These are phyloP conservation scores for Cryptosporidium tyzzeri DNA, from an alignment of 169 alveolate genomes.

Conservation along the genomic window DNA sequence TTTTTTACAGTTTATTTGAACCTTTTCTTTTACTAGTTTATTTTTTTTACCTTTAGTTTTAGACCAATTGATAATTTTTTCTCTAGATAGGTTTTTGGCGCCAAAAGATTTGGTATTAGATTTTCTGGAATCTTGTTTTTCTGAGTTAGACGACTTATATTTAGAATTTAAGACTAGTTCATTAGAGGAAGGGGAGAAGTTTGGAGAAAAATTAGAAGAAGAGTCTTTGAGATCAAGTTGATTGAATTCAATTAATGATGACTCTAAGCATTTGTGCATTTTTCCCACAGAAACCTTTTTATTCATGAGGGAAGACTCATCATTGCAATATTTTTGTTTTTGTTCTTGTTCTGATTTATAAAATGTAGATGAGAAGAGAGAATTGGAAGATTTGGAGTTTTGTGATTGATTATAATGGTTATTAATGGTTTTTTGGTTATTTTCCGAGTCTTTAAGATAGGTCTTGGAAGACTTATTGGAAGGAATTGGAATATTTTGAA, in stretches of 20 bases:
- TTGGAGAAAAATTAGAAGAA: background rate
- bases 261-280: background rate
- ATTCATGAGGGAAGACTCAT: background rate
- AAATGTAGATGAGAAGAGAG: no score
- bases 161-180: no score
- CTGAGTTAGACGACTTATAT: background rate
- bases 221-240: background rate
- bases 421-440: background rate
- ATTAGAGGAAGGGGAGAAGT: background rate
- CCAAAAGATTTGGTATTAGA: background rate
- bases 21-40: background rate
- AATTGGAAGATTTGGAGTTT: no score
- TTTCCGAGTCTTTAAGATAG: background rate
- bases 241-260: background rate
- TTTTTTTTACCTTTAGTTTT: no score
- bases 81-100: no score
- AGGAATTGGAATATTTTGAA: background rate
- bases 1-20: no score
- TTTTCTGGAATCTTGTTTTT: background rate
- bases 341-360: no score
- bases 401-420: no score
- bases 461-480: background rate
- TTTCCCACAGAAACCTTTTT: background rate
- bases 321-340: no score
- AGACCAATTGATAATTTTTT: no score